Evolutionary conservation across 169 alveolate species (phyloP).

Genomic region (Plasmodium chabaudi): DNA sequence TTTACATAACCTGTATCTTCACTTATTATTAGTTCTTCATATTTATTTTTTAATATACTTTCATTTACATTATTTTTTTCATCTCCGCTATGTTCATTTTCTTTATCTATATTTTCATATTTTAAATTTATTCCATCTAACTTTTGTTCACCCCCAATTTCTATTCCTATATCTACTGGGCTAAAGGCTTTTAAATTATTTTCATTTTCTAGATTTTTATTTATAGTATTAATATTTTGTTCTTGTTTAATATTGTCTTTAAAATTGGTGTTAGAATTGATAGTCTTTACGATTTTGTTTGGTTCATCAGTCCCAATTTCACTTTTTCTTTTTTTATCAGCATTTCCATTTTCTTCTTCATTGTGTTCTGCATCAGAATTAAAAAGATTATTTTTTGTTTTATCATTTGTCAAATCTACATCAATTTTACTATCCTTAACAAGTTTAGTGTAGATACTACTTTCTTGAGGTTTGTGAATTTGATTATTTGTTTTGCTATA

Average conservation of each 20-base stretch:
- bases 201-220: no score
- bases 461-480: background rate
- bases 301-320: background rate
- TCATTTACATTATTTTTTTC: background rate
- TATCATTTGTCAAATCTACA: no score
- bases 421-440: background rate
- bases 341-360: background rate
- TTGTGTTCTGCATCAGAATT: background rate
- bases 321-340: background rate
- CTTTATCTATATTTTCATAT: background rate
- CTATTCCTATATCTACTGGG: background rate
- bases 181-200: background rate
- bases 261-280: background rate
- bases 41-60: slow-evolving; percentile 20
- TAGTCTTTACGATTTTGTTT: background rate
- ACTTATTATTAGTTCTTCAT: slow-evolving; percentile 22
- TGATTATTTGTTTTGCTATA: no score
- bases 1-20: slow-evolving; percentile 53
- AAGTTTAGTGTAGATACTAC: background rate
- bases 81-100: background rate
- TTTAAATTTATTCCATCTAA: background rate
- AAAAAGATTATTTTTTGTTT: no score
- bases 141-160: background rate
- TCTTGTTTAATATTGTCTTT: background rate
- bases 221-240: no score